Evolutionary conservation across 2,329 filamentous ascomycete species (phyloP), one percentile per base, ranked within the genome.

Genomic region (Colletotrichum chrysophilum): DNA sequence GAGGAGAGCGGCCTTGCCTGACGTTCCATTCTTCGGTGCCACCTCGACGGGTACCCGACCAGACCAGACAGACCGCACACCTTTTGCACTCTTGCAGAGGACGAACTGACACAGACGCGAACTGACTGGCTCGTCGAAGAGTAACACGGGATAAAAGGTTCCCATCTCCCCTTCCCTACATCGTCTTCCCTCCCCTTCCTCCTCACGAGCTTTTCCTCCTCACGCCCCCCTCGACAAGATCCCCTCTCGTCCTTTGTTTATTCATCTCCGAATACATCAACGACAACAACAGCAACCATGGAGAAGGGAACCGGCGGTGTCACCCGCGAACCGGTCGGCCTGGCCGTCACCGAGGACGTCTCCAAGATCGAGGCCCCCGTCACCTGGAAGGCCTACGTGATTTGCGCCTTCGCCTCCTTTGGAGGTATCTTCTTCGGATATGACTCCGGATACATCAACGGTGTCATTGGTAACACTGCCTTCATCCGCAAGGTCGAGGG

Each of bases 391-490:
- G 92, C 92, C 71, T 94, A 94, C 83, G 77, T 93, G 66, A 90
- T 94, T 81, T 94, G 92, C 84, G 92, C 91, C 78, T 94, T 94
- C 78, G 93, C 93, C 76, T 91, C 92, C 38, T 93, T 94, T 76
- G 93, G 93, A 80, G 93, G 91, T 84, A 94, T 95, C 85, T 93
- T 95, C 87, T 94, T 95, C 85, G 94, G 94, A 66, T 96, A 94
- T 85, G 94, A 95, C 81, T 94, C 93, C 56, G 94, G 94, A 79
- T 94, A 94, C 86, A 94, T 94, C 87, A 92, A 91, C 82, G 92
- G 92, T 82, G 91, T 93, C 75, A 85, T 90, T 55, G 90, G 87
- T 79, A 86, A 88, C 78, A 55, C 81, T 14, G 84, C 85, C 83
- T 92, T 93, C 85, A 88, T 89, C 82, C 28, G 83, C 18, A 83